phyloP scores from a whole-genome alignment of 495 filamentous ascomycete species.

The Aspergillus funiculosus region DNA sequence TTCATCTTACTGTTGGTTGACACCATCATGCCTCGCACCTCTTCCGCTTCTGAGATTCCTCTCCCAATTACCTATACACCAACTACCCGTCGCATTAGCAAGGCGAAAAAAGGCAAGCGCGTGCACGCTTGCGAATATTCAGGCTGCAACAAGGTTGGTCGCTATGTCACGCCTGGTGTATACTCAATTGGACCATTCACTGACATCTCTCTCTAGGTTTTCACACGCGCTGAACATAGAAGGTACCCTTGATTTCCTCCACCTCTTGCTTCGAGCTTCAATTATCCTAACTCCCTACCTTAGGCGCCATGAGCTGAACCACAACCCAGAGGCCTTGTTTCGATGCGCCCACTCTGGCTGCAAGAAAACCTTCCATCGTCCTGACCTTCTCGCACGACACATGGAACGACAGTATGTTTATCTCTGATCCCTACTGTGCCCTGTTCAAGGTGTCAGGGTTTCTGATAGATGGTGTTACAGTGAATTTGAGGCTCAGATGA shows the following conservation, averaged over 20 bases:
- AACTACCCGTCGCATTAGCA: constrained; percentile 69
- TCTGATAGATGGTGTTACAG: constrained; percentile 17
- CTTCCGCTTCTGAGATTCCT: constrained; percentile 23
- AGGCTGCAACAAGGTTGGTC: constrained; percentile 60
- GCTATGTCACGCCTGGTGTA: too few relatives aligned
- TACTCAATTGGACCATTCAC: neutral
- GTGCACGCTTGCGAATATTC: constrained; percentile 65
- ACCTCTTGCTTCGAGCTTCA: neutral
- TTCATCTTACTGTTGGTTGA: constrained; percentile 2
- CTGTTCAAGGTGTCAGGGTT: neutral
- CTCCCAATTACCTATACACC: constrained; percentile 54
- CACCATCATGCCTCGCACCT: constrained; percentile 23
- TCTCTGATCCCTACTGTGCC: neutral
- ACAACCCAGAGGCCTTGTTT: constrained; percentile 62
- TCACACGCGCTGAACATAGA: constrained; percentile 81
- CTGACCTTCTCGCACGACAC: constrained; percentile 73
- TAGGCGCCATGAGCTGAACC: constrained; percentile 84
- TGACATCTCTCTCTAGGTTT: constrained; percentile 49
- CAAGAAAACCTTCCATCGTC: constrained; percentile 72
- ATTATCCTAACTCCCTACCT: constrained; percentile 8
- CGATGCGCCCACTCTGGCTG: constrained; percentile 64
- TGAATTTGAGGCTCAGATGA: constrained; percentile 38
- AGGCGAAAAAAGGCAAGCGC: constrained; percentile 76
- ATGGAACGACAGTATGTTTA: constrained; percentile 71
- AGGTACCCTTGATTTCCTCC: constrained; percentile 46